phyloP scores from a whole-genome alignment of 2,329 filamentous ascomycete genomes.

The Sclerotinia minor region DNA sequence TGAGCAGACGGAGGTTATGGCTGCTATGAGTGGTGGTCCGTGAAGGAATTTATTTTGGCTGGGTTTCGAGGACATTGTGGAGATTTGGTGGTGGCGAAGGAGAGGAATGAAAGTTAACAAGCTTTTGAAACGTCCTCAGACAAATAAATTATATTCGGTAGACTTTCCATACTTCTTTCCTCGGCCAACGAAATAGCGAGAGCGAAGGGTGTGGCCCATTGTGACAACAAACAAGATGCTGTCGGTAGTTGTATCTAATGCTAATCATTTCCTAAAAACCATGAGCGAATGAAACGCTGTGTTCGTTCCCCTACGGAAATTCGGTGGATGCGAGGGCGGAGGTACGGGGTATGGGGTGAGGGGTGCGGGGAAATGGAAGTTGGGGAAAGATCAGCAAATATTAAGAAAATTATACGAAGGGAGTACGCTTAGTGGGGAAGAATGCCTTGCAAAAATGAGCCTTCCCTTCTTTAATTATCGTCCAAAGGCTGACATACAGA shows the following conservation, averaged over 20 bases:
- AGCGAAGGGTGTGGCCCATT: neutral
- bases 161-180: neutral
- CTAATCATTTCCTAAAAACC: neutral
- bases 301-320: neutral
- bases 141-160: neutral
- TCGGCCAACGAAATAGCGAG: neutral
- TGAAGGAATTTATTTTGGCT: neutral
- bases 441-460: neutral
- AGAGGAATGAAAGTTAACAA: no score
- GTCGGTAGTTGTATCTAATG: neutral
- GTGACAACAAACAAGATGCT: neutral
- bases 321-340: neutral
- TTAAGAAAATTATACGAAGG: neutral
- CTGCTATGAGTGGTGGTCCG: slow-evolving; percentile 38
- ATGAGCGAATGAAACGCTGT: neutral
- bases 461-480: neutral
- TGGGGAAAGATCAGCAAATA: neutral
- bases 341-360: no score
- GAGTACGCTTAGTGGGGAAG: neutral
- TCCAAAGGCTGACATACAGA: neutral
- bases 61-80: neutral
- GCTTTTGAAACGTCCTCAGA: neutral
- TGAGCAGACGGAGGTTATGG: slow-evolving; percentile 66
- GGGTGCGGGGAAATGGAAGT: neutral
- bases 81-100: neutral